A percentile compares a stretch with the other conserved stretches of the same genome.
Evolutionary conservation across 345 rosid species (phyloP).

Genomic region (Laguncularia racemosa): DNA sequence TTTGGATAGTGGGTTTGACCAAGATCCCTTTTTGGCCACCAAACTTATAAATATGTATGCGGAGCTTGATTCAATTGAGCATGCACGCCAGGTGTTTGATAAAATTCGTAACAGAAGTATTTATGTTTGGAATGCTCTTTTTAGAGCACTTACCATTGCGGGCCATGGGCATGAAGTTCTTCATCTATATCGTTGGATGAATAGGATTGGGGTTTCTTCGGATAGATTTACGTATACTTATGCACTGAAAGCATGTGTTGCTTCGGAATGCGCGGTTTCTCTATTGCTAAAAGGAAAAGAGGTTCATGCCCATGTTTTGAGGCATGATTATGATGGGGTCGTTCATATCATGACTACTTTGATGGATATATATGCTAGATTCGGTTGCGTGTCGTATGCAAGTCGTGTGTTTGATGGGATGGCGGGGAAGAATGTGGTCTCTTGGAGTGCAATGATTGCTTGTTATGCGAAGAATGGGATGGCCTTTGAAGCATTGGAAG

Average conservation of each 20-base stretch:
- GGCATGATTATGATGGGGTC: conserved; percentile 51
- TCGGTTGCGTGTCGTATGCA: conserved; percentile 50
- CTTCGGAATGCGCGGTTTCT: conserved; percentile 31
- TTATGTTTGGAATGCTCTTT: conserved; percentile 80
- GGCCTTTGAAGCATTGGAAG: conserved; percentile 57
- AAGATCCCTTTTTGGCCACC: conserved; percentile 90
- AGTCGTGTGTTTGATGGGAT: conserved; percentile 51
- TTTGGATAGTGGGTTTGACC: conserved; percentile 59
- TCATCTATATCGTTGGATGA: conserved; percentile 59
- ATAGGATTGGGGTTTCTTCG: conserved; percentile 36
- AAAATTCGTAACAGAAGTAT: conserved; percentile 64
- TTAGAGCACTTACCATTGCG: conserved; percentile 67
- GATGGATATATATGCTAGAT: conserved; percentile 83
- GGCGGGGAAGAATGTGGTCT: conserved; percentile 61
- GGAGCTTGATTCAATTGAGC: conserved; percentile 35
- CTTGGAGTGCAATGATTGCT: conserved; percentile 93
- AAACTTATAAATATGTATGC: conserved; percentile 75
- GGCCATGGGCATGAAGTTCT: conserved; percentile 76
- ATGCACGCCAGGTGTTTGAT: conserved; percentile 80
- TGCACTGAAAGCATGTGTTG: conserved; percentile 80
- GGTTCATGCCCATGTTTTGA: conserved; percentile 67
- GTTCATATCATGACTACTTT: conserved; percentile 80
- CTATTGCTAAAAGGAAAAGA: conserved; percentile 56
- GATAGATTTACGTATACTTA: conserved; percentile 87
- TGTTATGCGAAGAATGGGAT: conserved; percentile 64